Conservation (phyloP, 2,329 filamentous ascomycete genomes). For the Ceratocystis alfenasii region DNA sequence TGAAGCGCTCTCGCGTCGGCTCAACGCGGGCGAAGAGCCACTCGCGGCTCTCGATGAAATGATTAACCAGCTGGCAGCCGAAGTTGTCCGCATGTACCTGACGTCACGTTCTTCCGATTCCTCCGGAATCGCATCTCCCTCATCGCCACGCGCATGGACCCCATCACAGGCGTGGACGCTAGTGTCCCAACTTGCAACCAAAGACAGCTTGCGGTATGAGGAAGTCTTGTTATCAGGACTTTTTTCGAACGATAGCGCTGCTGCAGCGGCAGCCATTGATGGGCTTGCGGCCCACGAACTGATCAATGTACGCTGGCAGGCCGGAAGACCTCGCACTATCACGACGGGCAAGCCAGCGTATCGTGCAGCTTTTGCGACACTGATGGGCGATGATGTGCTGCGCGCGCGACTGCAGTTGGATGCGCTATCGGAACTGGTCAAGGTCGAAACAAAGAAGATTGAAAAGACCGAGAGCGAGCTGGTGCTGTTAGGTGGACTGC, state of each 20-base stretch:
- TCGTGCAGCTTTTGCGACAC: constrained; percentile 62
- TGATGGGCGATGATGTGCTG: constrained; percentile 61
- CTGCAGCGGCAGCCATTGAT: constrained; percentile 49
- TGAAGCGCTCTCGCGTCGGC: constrained; percentile 80
- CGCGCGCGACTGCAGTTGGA: constrained; percentile 61
- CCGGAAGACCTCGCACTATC: constrained; percentile 67
- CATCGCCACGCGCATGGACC: constrained; percentile 48
- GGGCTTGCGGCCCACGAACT: constrained; percentile 76
- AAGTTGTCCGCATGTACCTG: constrained; percentile 89
- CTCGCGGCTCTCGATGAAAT: constrained; percentile 74
- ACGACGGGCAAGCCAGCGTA: constrained; percentile 78
- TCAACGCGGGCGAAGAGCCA: constrained; percentile 77
- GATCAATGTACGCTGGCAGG: constrained; percentile 59
- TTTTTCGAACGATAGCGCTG: constrained; percentile 46
- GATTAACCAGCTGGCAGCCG: constrained; percentile 73
- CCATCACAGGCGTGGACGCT: constrained; percentile 82
- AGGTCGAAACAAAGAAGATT: constrained; percentile 61
- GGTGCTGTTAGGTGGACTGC: constrained; percentile 54
- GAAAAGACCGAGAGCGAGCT: constrained; percentile 72
- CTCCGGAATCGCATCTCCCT: not conserved
- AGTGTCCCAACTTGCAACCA: constrained; percentile 62
- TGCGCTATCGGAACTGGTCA: constrained; percentile 55
- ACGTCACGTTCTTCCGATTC: constrained; percentile 27
- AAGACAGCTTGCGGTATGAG: constrained; percentile 65
- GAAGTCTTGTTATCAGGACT: constrained; percentile 66